These are phyloP conservation scores for Epichloe baconii DNA, from an alignment of 2,329 filamentous ascomycete genomes.

Conservation along the genomic window DNA sequence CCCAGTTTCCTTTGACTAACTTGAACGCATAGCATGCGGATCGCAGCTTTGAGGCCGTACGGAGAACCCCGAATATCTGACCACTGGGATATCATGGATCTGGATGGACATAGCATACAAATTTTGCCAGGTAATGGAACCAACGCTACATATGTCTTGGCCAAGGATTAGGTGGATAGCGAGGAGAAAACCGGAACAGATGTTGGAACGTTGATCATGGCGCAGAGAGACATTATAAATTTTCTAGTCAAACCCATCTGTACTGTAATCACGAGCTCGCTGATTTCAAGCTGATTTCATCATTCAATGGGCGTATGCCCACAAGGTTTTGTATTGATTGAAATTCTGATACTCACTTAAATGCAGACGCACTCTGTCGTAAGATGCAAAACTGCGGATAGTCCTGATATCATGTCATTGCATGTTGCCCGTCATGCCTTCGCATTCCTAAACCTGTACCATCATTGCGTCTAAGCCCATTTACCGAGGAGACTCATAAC, in stretches of 20 bases:
- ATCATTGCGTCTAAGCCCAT: slow-evolving; percentile 43
- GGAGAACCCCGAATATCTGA: slow-evolving; percentile 26
- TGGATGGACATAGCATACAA: slow-evolving; percentile 17
- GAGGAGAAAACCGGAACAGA: no score
- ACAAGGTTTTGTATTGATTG: not conserved
- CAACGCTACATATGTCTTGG: slow-evolving; percentile 11
- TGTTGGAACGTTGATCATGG: not conserved
- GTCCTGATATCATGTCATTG: not conserved
- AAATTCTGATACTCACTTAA: not conserved
- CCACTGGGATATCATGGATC: slow-evolving; percentile 28
- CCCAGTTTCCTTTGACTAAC: not conserved
- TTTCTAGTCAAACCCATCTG: not conserved
- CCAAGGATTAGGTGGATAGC: not conserved
- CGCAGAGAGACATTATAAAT: not conserved
- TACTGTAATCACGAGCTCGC: not conserved
- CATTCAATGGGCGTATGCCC: not conserved
- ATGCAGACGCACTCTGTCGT: not conserved
- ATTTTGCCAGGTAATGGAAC: slow-evolving; percentile 19
- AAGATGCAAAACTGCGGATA: not conserved
- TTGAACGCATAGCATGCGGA: slow-evolving; percentile 21
- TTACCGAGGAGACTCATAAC: slow-evolving; percentile 64
- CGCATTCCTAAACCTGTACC: not conserved
- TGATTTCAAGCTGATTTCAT: not conserved
- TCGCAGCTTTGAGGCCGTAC: slow-evolving; percentile 28
- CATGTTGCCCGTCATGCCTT: not conserved